Evolutionary conservation across 805 yeast species (phyloP).

Genomic region (Kodamaea lidongshanica): DNA sequence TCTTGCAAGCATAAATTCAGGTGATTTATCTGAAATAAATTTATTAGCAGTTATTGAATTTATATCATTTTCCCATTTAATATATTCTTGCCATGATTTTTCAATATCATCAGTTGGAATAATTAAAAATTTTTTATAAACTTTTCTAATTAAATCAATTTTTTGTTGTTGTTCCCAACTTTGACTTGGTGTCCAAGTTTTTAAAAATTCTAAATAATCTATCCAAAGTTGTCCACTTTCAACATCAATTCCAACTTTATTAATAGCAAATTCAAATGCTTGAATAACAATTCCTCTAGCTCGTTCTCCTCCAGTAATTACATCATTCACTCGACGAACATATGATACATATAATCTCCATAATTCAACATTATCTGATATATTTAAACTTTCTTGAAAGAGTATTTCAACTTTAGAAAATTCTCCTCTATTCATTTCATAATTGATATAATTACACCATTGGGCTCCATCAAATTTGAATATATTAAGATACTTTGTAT

Average conservation of each 20-base stretch:
- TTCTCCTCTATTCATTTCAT: slow-evolving; percentile 58
- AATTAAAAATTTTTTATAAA: slow-evolving; percentile 62
- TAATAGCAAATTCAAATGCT: slow-evolving; percentile 79
- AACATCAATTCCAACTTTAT: slow-evolving; percentile 73
- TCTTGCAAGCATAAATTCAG: slow-evolving; percentile 82
- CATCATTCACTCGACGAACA: slow-evolving; percentile 63
- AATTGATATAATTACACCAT: slow-evolving; percentile 72
- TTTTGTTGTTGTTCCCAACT: slow-evolving; percentile 84
- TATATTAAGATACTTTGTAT: slow-evolving; percentile 51
- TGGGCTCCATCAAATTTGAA: slow-evolving; percentile 59
- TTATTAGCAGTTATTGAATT: slow-evolving; percentile 77
- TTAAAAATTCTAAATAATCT: slow-evolving; percentile 74
- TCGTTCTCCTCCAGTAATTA: slow-evolving; percentile 75
- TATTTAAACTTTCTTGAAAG: slow-evolving; percentile 58
- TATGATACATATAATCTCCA: slow-evolving; percentile 77
- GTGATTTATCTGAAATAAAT: slow-evolving; percentile 73
- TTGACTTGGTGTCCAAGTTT: slow-evolving; percentile 69
- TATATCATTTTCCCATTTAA: slow-evolving; percentile 73
- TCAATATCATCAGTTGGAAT: slow-evolving; percentile 76
- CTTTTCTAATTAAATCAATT: slow-evolving; percentile 65
- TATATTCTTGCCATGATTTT: slow-evolving; percentile 72
- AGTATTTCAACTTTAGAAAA: slow-evolving; percentile 59
- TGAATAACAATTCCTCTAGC: slow-evolving; percentile 67
- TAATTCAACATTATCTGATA: slow-evolving; percentile 56
- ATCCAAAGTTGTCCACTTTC: slow-evolving; percentile 69